Conservation (phyloP, 495 filamentous ascomycete species). For the Choiromyces venosus region DNA sequence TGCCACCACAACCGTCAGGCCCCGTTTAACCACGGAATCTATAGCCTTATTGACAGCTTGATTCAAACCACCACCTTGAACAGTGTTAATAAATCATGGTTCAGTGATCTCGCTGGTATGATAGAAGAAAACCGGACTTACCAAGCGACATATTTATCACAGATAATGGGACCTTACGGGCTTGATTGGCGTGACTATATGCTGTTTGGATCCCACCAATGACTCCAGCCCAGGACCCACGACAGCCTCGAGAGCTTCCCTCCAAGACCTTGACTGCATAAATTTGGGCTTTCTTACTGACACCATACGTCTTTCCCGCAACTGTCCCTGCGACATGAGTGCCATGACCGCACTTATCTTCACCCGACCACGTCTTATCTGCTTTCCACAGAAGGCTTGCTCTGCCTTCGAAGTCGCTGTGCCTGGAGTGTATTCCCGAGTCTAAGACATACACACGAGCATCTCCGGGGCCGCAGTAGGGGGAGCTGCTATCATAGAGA, state of each 20-base stretch:
- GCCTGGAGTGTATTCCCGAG: constrained; percentile 15
- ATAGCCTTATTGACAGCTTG: constrained; percentile 53
- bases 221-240: constrained; percentile 55
- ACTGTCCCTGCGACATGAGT: constrained; percentile 66
- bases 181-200: constrained; percentile 48
- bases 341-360: constrained; percentile 53
- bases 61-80: neutral
- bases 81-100: constrained; percentile 39
- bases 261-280: constrained; percentile 62
- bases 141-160: constrained; percentile 41
- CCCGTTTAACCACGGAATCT: constrained; percentile 48
- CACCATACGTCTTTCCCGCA: constrained; percentile 57
- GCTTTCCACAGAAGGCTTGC: constrained; percentile 12
- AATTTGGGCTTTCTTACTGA: constrained; percentile 58
- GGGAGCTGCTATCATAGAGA: constrained; percentile 6
- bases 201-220: constrained; percentile 59
- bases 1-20: constrained; percentile 55
- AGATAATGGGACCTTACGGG: constrained; percentile 41
- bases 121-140: constrained; percentile 42
- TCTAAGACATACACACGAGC: constrained; percentile 31
- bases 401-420: constrained; percentile 21
- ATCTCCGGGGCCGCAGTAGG: too few relatives aligned
- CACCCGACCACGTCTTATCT: neutral
- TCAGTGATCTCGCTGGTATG: constrained; percentile 49
- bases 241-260: constrained; percentile 41